These are phyloP conservation scores for Trichoderma orchidacearum DNA, from an alignment of 495 filamentous ascomycete species.

Conservation along the genomic window DNA sequence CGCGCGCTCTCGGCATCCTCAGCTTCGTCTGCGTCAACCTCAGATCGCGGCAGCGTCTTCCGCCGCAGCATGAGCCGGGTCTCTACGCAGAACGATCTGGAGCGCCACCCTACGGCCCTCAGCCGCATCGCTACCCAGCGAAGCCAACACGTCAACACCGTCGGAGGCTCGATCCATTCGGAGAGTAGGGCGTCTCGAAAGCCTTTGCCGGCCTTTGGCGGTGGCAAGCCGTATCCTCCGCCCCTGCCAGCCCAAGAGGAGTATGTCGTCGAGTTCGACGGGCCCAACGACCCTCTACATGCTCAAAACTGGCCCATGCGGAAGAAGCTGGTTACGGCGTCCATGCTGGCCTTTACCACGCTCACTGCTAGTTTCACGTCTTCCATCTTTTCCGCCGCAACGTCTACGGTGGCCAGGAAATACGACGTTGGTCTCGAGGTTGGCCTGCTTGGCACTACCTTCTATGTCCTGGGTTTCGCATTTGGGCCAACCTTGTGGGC, in stretches of 20 bases:
- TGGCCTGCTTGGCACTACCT: slow-evolving; percentile 48
- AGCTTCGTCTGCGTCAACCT: slow-evolving; percentile 29
- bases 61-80: slow-evolving; percentile 37
- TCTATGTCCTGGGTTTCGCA: slow-evolving; percentile 63
- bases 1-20: slow-evolving; percentile 33
- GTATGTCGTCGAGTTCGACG: slow-evolving; percentile 81
- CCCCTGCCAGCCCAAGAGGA: slow-evolving; percentile 57
- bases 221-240: slow-evolving; percentile 68
- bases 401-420: slow-evolving; percentile 30
- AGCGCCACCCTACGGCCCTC: slow-evolving; percentile 59
- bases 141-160: slow-evolving; percentile 63
- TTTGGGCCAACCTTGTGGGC: slow-evolving; percentile 52
- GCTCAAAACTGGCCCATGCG: slow-evolving; percentile 70
- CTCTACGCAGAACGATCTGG: slow-evolving; percentile 54
- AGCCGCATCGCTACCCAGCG: slow-evolving; percentile 62
- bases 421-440: slow-evolving; percentile 47
- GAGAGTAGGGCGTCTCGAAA: slow-evolving; percentile 38
- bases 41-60: slow-evolving; percentile 7
- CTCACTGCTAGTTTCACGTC: slow-evolving; percentile 61
- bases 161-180: slow-evolving; percentile 44
- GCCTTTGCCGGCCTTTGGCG: slow-evolving; percentile 49
- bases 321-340: slow-evolving; percentile 41
- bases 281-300: slow-evolving; percentile 64
- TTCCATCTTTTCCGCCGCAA: slow-evolving; percentile 55
- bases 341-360: slow-evolving; percentile 70